phyloP scores from a whole-genome alignment of 345 rosid species.

The Microcos paniculata region DNA sequence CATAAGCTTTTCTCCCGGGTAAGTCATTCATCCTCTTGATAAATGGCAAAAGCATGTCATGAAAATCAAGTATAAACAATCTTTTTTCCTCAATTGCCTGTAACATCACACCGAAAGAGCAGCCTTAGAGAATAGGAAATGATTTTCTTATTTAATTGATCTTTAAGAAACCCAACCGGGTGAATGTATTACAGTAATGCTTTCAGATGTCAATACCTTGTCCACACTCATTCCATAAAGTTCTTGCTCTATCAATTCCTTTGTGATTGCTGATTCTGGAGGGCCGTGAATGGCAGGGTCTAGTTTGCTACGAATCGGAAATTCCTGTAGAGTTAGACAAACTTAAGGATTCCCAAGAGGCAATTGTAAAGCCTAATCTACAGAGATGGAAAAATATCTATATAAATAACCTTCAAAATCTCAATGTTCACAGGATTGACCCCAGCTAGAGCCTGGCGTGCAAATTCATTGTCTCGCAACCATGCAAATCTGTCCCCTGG shows the following conservation, averaged over 20 bases:
- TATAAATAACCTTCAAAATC: slow-evolving; percentile 52
- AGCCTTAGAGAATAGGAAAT: slow-evolving; percentile 3
- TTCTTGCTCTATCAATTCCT: slow-evolving; percentile 69
- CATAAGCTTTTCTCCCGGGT: slow-evolving; percentile 74
- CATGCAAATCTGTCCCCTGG: slow-evolving; percentile 91
- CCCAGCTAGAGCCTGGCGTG: slow-evolving; percentile 90
- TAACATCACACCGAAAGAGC: slow-evolving; percentile 18
- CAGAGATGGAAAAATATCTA: background rate
- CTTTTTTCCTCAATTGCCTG: slow-evolving; percentile 88
- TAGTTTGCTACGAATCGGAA: slow-evolving; percentile 82
- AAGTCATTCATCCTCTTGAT: slow-evolving; percentile 68
- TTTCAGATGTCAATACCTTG: slow-evolving; percentile 42
- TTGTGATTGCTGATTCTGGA: slow-evolving; percentile 76
- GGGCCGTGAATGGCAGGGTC: slow-evolving; percentile 79
- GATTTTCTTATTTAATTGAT: background rate
- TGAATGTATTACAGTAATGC: background rate
- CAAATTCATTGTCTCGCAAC: slow-evolving; percentile 90
- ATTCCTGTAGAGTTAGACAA: slow-evolving; percentile 48
- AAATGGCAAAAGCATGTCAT: slow-evolving; percentile 85
- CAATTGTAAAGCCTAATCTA: background rate
- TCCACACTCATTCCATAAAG: slow-evolving; percentile 70
- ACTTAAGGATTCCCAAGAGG: slow-evolving; percentile 2
- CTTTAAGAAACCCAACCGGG: background rate
- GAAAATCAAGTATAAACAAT: slow-evolving; percentile 79
- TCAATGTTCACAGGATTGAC: slow-evolving; percentile 88